Evolutionary conservation across 2,329 filamentous ascomycete genomes (phyloP).

Genomic region (Pseudocercospora crystallina): DNA sequence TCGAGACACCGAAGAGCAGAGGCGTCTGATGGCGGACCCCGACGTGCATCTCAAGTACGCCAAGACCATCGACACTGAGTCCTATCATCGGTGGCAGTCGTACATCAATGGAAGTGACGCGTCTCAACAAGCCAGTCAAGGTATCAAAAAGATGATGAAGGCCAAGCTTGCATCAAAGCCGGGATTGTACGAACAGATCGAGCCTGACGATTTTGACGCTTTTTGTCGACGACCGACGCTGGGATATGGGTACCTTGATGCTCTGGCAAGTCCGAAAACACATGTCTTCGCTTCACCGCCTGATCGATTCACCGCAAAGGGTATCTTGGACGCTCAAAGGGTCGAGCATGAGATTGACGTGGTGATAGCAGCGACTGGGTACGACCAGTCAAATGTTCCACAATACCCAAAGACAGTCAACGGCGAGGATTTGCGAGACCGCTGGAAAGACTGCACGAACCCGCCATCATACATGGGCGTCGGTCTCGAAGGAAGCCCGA

Average conservation of each 20-base stretch:
- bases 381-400: slow-evolving; percentile 24
- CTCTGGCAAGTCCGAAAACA: slow-evolving; percentile 20
- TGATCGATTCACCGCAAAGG: slow-evolving; percentile 18
- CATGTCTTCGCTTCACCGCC: slow-evolving; percentile 17
- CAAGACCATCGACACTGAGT: slow-evolving; percentile 16
- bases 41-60: slow-evolving; percentile 15
- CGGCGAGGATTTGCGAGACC: slow-evolving; percentile 14
- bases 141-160: slow-evolving; percentile 16
- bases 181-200: slow-evolving; percentile 18
- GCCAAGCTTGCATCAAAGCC: slow-evolving; percentile 16
- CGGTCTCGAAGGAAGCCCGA: slow-evolving; percentile 22
- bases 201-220: slow-evolving; percentile 23
- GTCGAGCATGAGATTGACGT: slow-evolving; percentile 23
- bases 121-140: slow-evolving; percentile 6
- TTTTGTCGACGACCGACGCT: slow-evolving; percentile 23
- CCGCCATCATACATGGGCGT: slow-evolving; percentile 23
- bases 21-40: slow-evolving; percentile 11
- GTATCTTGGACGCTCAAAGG: slow-evolving; percentile 20
- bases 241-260: slow-evolving; percentile 24
- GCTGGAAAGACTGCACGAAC: slow-evolving; percentile 1
- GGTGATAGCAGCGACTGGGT: slow-evolving; percentile 24
- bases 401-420: slow-evolving; percentile 21
- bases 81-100: slow-evolving; percentile 10
- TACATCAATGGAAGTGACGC: slow-evolving; percentile 17
- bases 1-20: slow-evolving; percentile 13